Conservation (phyloP, 2,329 filamentous ascomycete species). For the Davidsoniella eucalypti region DNA sequence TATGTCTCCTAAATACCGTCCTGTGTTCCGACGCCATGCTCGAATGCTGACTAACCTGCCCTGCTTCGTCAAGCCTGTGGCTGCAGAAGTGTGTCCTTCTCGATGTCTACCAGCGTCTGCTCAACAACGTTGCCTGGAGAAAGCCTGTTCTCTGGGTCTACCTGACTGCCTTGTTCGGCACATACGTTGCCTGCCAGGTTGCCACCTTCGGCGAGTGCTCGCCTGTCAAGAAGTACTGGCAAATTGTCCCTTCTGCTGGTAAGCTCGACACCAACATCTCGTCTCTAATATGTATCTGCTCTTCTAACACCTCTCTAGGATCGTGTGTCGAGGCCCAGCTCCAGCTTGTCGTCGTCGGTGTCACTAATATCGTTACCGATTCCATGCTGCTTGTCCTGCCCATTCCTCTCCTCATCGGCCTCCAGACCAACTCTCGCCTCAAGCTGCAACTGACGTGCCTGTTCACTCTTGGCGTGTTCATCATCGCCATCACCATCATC, state of each 20-base stretch:
- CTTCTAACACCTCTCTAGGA: constrained; percentile 12
- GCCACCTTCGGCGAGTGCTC: constrained; percentile 22
- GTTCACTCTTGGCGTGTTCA: constrained; percentile 24
- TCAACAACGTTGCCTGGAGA: constrained; percentile 16
- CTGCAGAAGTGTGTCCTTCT: constrained; percentile 18
- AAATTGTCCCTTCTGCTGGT: constrained; percentile 28
- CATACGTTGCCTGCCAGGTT: constrained; percentile 20
- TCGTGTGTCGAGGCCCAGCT: constrained; percentile 19
- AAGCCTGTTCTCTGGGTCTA: constrained; percentile 17
- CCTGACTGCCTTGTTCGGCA: constrained; percentile 18
- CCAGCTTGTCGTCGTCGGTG: constrained; percentile 20
- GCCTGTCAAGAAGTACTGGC: constrained; percentile 39
- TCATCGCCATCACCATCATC: constrained; percentile 24
- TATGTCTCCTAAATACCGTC: constrained; percentile 15
- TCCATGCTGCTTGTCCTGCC: constrained; percentile 11
- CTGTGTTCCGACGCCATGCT: neutral
- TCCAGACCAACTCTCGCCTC: constrained; percentile 18
- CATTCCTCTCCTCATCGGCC: constrained; percentile 11
- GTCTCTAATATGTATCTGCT: neutral
- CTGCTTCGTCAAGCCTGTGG: constrained; percentile 16
- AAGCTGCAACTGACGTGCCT: constrained; percentile 21
- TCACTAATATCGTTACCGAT: constrained; percentile 17
- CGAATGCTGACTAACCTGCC: neutral
- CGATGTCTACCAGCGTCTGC: constrained; percentile 17
- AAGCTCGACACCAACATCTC: constrained; percentile 5